These are phyloP conservation scores for Eucalyptus polybractea DNA, from an alignment of 345 rosid species.

Conservation along the genomic window DNA sequence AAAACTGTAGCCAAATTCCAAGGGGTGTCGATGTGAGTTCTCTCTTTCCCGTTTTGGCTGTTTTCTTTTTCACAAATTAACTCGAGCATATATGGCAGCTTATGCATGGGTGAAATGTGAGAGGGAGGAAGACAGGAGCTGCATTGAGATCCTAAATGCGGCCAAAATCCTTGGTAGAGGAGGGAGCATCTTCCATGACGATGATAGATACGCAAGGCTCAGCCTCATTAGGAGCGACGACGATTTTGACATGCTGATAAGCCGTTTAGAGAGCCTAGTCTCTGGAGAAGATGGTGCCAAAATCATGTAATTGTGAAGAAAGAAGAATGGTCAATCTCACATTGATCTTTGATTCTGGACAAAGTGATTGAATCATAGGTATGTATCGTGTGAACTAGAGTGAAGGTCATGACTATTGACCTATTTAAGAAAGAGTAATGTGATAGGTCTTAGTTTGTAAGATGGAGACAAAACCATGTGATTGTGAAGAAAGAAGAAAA, in stretches of 20 bases:
- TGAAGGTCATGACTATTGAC: neutral
- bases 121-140: conserved; percentile 29
- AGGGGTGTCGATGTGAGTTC: neutral
- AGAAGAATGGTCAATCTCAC: neutral
- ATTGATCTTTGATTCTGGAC: neutral
- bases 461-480: neutral
- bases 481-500: neutral
- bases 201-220: conserved; percentile 25
- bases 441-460: neutral
- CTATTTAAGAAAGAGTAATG: neutral
- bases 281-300: conserved; percentile 2
- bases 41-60: neutral
- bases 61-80: neutral
- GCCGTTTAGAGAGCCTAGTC: conserved; percentile 12
- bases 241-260: conserved; percentile 34
- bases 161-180: conserved; percentile 35
- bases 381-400: neutral
- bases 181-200: conserved; percentile 21
- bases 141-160: conserved; percentile 24
- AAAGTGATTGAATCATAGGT: neutral
- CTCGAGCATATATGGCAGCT: conserved; percentile 15
- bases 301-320: neutral
- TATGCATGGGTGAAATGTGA: conserved; percentile 70
- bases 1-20: neutral
- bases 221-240: conserved; percentile 47